Base-by-base conservation (phyloP, 73 alveolate genomes). In the Blepharisma stoltei region DNA sequence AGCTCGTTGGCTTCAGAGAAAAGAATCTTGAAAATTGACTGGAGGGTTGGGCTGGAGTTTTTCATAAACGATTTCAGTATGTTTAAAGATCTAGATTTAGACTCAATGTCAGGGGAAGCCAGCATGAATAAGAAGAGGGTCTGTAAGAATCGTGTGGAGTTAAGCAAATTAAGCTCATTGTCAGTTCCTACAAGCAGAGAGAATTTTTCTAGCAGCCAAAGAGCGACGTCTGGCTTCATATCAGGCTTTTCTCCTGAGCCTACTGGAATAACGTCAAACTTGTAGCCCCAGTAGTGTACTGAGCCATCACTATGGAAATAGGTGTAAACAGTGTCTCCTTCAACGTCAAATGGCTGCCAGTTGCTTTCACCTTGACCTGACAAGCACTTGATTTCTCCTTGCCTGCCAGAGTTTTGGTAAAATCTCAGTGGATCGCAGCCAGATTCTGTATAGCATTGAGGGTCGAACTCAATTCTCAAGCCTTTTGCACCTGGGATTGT, bases 271-370 rank as follows among this genome's bases (percentile, higher is more conserved):
- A 69, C 79, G 11, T 18, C 27, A 43, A 69, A 69, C 79, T 69
- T 69, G 79, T 69, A 69, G 11, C 79, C 79, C 79, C 79, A 69
- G 55, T 69, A 38, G 43, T 44, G n/a, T 0, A 38, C 55, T 44
- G 79, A 69, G n/a, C 79, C 79, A 43, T 69, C 79, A 69, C 67
- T 44, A 43, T 69, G 79, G 79, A 69, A 69, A 25, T 69, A 69
- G 1, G 65, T 44, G 43, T 69, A 69, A 69, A 69, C 65, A 14
- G 79, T 69, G 43, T 69, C 79, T 38, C 79, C 79, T 69, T 18
- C 54, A 69, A 69, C 79, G 1, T 69, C 79, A 43, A 69, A 69
- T 2, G 48, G n/a, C 23, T 18, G 48, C 73, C 73, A 60, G 79
- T 23, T 37, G 5, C 67, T 38, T n/a, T 44, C 55, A 5, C 67